Conservation (phyloP, 2,329 filamentous ascomycete species). For the Pseudopyricularia cyperi region DNA sequence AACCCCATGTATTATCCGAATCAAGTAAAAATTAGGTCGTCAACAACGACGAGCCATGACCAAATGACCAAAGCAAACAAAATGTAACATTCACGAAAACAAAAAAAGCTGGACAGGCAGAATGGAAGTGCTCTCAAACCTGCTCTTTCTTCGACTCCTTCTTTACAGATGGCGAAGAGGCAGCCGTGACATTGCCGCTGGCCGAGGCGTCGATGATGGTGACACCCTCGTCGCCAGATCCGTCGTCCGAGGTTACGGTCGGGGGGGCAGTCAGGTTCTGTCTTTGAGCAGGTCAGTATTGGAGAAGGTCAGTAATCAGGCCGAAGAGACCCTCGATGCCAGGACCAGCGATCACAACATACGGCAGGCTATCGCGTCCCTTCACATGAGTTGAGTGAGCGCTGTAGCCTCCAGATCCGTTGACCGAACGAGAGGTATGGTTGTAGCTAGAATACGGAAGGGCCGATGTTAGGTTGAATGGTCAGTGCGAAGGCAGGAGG, state of each 20-base stretch:
- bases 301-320: not conserved
- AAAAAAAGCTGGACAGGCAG: not conserved
- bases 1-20: not conserved
- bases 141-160: slow-evolving; percentile 27
- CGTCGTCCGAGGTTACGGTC: slow-evolving; percentile 30
- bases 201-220: slow-evolving; percentile 39
- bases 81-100: not conserved
- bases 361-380: not conserved
- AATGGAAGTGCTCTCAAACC: not conserved
- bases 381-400: not conserved
- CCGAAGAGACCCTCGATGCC: slow-evolving; percentile 3
- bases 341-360: not conserved
- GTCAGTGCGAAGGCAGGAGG: not conserved
- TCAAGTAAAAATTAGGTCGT: not conserved
- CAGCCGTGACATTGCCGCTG: slow-evolving; percentile 27
- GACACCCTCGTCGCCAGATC: slow-evolving; percentile 35
- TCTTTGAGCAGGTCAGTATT: slow-evolving; percentile 15
- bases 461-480: not conserved
- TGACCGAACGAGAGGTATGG: not conserved
- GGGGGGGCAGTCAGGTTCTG: slow-evolving; percentile 25
- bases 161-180: slow-evolving; percentile 37
- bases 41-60: not conserved
- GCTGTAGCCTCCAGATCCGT: not conserved
- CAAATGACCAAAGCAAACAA: slow-evolving; percentile 1
- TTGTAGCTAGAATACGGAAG: not conserved